Evolutionary conservation across 2,329 filamentous ascomycete species (phyloP).

Genomic region (Aspergillus ochraceoroseus): DNA sequence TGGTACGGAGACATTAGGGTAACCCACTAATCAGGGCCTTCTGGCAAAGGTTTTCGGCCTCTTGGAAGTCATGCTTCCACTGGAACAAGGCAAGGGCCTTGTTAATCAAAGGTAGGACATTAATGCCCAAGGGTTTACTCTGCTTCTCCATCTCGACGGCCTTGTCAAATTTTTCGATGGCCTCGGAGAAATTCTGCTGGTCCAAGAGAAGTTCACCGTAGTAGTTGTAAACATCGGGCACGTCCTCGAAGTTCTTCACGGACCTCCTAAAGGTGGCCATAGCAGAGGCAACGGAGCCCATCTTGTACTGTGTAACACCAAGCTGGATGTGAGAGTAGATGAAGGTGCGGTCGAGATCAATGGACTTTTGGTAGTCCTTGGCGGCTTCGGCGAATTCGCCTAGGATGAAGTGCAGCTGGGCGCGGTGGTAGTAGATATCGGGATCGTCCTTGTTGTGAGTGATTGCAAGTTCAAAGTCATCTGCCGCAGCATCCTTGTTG

Average conservation of each 20-base stretch:
- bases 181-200: conserved; percentile 91
- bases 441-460: conserved; percentile 82
- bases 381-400: conserved; percentile 87
- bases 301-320: conserved; percentile 99
- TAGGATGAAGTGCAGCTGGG: conserved; percentile 96
- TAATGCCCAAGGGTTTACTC: conserved; percentile 90
- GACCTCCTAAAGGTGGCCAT: conserved; percentile 98
- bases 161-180: conserved; percentile 95
- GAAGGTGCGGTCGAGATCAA: conserved; percentile 90
- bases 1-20: background rate
- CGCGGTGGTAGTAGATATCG: conserved; percentile 98
- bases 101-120: conserved; percentile 95
- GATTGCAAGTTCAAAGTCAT: conserved; percentile 82
- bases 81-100: conserved; percentile 96
- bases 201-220: conserved; percentile 95
- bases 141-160: conserved; percentile 99
- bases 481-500: conserved; percentile 76
- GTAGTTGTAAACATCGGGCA: conserved; percentile 99
- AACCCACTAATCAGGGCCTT: conserved; percentile 91
- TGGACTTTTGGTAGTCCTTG: conserved; percentile 98
- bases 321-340: conserved; percentile 99
- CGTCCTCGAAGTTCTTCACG: conserved; percentile 96
- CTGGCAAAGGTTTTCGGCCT: conserved; percentile 93
- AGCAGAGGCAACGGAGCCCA: conserved; percentile 93
- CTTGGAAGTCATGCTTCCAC: conserved; percentile 93